These are phyloP conservation scores for Yamadazyma aaseri DNA, from an alignment of 1,139 yeast species.

Conservation along the genomic window DNA sequence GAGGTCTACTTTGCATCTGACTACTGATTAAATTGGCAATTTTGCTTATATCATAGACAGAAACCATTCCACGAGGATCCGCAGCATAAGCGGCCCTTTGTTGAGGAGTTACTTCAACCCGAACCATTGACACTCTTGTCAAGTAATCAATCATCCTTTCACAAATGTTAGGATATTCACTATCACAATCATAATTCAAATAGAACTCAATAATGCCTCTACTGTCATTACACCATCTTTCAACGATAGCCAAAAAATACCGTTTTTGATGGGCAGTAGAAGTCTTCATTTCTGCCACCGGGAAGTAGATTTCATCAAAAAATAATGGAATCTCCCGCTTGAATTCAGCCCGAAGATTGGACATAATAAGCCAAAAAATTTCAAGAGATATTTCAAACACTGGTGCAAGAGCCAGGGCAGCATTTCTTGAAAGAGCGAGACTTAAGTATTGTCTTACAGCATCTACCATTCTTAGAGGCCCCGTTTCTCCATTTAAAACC, in stretches of 20 bases:
- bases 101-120: constrained; percentile 68
- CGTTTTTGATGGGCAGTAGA: constrained; percentile 92
- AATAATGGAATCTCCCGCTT: constrained; percentile 93
- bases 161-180: constrained; percentile 77
- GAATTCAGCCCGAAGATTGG: constrained; percentile 82
- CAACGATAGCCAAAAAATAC: constrained; percentile 74
- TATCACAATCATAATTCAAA: constrained; percentile 93
- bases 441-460: constrained; percentile 86
- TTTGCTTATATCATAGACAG: constrained; percentile 71
- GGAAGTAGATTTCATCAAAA: constrained; percentile 89
- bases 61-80: constrained; percentile 56
- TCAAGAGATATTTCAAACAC: constrained; percentile 91
- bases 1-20: constrained; percentile 59
- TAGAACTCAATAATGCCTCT: constrained; percentile 89
- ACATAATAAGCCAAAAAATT: constrained; percentile 85
- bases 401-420: constrained; percentile 88
- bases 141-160: constrained; percentile 79
- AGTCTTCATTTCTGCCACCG: constrained; percentile 87
- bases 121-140: constrained; percentile 67
- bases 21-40: constrained; percentile 77
- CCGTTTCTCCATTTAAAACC: constrained; percentile 49
- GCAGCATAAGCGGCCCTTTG: constrained; percentile 70
- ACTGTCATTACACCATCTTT: constrained; percentile 83
- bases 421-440: constrained; percentile 81
- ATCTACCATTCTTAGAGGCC: constrained; percentile 62